These are phyloP conservation scores for Prunus mume DNA, from an alignment of 306 rosid species.

Conservation along the genomic window DNA sequence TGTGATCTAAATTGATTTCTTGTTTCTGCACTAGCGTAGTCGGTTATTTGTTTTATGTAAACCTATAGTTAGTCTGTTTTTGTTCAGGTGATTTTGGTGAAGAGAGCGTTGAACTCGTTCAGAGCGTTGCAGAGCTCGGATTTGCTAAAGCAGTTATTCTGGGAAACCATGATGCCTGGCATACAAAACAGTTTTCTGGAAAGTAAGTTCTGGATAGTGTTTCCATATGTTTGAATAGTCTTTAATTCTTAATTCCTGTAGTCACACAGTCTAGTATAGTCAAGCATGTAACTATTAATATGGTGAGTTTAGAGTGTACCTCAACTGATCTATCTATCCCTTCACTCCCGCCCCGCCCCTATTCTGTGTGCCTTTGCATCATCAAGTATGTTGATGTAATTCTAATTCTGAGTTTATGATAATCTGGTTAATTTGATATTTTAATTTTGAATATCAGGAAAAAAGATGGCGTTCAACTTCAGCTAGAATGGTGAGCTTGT, in stretches of 20 bases:
- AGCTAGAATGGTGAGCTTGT: conserved; percentile 83
- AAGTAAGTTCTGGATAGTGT: conserved; percentile 43
- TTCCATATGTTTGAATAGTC: not conserved
- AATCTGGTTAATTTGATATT: conserved; percentile 29
- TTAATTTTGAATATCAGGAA: conserved; percentile 49
- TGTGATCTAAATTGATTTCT: not conserved
- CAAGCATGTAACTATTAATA: not conserved
- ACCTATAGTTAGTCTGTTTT: not conserved
- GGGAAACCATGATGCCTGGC: conserved; percentile 97
- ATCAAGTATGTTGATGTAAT: not conserved
- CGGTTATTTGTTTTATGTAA: conserved; percentile 15
- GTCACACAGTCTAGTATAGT: not conserved
- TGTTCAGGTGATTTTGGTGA: conserved; percentile 88
- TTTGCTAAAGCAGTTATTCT: conserved; percentile 79
- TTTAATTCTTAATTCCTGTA: too few relatives aligned
- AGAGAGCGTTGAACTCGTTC: conserved; percentile 83
- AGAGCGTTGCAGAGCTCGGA: conserved; percentile 59
- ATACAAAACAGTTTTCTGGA: conserved; percentile 63
- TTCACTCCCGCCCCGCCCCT: not conserved
- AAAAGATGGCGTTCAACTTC: conserved; percentile 87
- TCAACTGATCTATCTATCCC: not conserved
- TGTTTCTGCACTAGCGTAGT: not conserved
- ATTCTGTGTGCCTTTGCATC: not conserved
- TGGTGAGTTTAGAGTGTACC: not conserved
- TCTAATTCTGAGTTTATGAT: not conserved